A percentile compares a stretch with the other conserved stretches of the same genome.
phyloP scores from a whole-genome alignment of 208 protist genomes.

The Trypanosoma melophagium region DNA sequence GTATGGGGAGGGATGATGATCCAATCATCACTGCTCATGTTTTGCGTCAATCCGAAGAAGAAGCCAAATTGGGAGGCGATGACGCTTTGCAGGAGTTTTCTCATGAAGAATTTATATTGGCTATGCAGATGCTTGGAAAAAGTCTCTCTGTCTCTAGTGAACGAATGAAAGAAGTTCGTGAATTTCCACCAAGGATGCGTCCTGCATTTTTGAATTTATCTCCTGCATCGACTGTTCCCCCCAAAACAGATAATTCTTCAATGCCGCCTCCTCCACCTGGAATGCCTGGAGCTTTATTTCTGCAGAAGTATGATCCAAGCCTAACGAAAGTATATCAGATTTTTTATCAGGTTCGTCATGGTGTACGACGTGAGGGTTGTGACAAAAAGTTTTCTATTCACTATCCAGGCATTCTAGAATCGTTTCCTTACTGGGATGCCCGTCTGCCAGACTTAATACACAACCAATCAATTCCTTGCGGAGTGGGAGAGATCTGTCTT shows the following conservation, averaged over 20 bases:
- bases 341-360: slow-evolving; percentile 46
- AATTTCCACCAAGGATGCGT: slow-evolving; percentile 59
- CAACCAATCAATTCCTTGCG: slow-evolving; percentile 18
- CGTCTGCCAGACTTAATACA: slow-evolving; percentile 41
- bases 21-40: slow-evolving; percentile 58
- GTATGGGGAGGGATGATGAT: slow-evolving; percentile 44
- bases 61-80: slow-evolving; percentile 51
- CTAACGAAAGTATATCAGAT: slow-evolving; percentile 58
- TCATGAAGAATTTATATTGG: slow-evolving; percentile 75
- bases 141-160: slow-evolving; percentile 63
- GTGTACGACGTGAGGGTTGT: slow-evolving; percentile 53
- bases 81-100: slow-evolving; percentile 76
- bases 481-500: slow-evolving; percentile 60
- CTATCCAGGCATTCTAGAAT: slow-evolving; percentile 53
- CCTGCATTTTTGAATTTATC: slow-evolving; percentile 58
- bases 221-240: neutral
- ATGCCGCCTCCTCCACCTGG: slow-evolving; percentile 31
- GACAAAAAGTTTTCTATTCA: slow-evolving; percentile 49
- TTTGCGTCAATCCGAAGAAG: slow-evolving; percentile 46
- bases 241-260: neutral
- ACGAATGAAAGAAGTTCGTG: slow-evolving; percentile 55
- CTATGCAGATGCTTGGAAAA: slow-evolving; percentile 78
- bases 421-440: slow-evolving; percentile 77
- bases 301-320: slow-evolving; percentile 42
- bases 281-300: slow-evolving; percentile 37